phyloP scores from a whole-genome alignment of 306 rosid genomes.

The Begonia peltatifolia region DNA sequence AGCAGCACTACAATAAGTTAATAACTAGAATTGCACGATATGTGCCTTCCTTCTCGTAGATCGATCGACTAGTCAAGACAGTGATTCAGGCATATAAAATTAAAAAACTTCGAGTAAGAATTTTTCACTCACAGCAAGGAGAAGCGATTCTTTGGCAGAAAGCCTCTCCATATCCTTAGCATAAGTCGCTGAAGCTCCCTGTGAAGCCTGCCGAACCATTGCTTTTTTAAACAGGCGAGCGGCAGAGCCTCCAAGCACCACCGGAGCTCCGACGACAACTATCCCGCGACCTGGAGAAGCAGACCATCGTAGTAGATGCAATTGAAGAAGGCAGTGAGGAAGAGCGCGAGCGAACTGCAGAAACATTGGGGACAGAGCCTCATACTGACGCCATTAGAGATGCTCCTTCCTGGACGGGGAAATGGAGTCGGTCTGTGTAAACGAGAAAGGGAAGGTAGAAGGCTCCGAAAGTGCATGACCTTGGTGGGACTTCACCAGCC shows the following conservation, averaged over 20 bases:
- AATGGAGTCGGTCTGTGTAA: too few relatives aligned
- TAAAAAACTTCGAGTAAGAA: too few relatives aligned
- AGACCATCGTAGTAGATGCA: constrained; percentile 9
- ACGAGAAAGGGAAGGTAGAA: too few relatives aligned
- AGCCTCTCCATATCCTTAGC: constrained; percentile 99
- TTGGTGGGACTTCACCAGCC: too few relatives aligned
- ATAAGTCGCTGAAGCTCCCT: constrained; percentile 78
- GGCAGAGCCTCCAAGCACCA: constrained; percentile 5
- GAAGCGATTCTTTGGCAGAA: constrained; percentile 94
- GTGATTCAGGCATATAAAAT: too few relatives aligned
- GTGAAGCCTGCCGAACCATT: constrained; percentile 73
- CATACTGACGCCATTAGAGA: constrained; percentile 35
- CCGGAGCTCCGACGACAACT: constrained; percentile 8
- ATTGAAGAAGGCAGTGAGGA: constrained; percentile 3
- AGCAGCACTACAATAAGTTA: too few relatives aligned
- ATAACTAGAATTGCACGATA: too few relatives aligned
- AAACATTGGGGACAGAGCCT: constrained; percentile 18
- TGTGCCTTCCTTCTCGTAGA: too few relatives aligned
- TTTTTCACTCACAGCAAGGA: constrained; percentile 66
- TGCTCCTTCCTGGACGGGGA: not conserved
- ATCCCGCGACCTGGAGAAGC: constrained; percentile 6
- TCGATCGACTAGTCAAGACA: too few relatives aligned
- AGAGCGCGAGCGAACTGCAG: constrained; percentile 20
- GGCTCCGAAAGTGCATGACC: too few relatives aligned
- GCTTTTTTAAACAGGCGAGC: constrained; percentile 30